phyloP scores from a whole-genome alignment of 768 basidiomycete genomes.

The Russula vinacea region DNA sequence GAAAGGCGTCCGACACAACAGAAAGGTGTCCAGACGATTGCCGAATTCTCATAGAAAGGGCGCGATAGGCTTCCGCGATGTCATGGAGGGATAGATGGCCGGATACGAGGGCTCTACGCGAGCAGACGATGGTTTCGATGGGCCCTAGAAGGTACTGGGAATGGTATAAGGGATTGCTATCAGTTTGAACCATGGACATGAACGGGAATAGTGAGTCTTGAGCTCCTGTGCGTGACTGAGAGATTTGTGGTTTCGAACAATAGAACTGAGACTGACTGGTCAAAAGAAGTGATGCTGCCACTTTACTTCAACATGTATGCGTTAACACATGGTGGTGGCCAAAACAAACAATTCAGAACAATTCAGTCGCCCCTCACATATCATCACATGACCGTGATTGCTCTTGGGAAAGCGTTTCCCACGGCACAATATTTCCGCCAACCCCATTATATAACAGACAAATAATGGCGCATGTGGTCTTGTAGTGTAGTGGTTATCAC shows the following conservation, averaged over 20 bases:
- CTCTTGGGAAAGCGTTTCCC: not conserved
- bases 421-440: no score
- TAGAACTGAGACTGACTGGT: not conserved
- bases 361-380: not conserved
- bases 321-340: not conserved
- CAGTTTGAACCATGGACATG: constrained; percentile 1
- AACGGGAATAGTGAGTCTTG: not conserved
- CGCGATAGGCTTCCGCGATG: constrained; percentile 21
- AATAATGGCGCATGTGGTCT: not conserved
- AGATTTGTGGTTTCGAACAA: not conserved
- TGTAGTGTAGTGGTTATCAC: constrained; percentile 32
- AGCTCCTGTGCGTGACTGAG: not conserved
- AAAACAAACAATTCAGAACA: not conserved
- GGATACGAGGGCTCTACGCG: not conserved
- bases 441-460: not conserved
- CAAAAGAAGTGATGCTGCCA: not conserved
- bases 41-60: constrained; percentile 20
- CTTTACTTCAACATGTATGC: constrained; percentile 2
- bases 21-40: constrained; percentile 1
- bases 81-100: constrained; percentile 21
- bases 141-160: constrained; percentile 18
- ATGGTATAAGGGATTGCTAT: constrained; percentile 12
- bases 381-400: constrained; percentile 24
- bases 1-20: not conserved
- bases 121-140: constrained; percentile 24